Conservation (phyloP, 1,284 basidiomycete species). For the Microbotryum intermedium region DNA sequence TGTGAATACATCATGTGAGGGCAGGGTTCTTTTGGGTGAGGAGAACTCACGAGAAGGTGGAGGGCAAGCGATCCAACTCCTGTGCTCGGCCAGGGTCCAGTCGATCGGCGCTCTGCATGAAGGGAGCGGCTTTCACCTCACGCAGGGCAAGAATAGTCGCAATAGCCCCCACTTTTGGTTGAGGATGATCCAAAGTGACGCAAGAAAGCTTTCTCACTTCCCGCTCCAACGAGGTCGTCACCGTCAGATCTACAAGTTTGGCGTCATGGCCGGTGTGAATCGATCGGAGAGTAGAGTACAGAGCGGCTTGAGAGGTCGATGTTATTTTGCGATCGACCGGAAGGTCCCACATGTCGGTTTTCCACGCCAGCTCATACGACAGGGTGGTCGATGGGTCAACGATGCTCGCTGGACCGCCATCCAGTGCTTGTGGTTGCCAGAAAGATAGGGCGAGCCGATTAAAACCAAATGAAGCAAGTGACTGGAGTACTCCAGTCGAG, state of each 20-base stretch:
- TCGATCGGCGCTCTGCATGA: neutral
- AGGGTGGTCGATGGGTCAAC: conserved; percentile 5
- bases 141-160: conserved; percentile 67
- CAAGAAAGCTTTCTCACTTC: conserved; percentile 59
- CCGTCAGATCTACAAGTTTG: conserved; percentile 46
- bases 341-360: conserved; percentile 84
- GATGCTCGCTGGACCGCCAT: neutral
- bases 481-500: conserved; percentile 51
- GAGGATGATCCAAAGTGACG: conserved; percentile 65
- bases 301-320: conserved; percentile 40
- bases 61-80: conserved; percentile 1
- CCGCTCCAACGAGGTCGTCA: conserved; percentile 30
- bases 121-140: conserved; percentile 54
- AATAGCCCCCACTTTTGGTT: conserved; percentile 57
- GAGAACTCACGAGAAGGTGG: neutral
- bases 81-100: neutral
- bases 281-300: conserved; percentile 71
- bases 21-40: too few species aligned
- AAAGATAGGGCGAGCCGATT: conserved; percentile 50
- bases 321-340: conserved; percentile 50
- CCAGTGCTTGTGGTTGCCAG: conserved; percentile 17
- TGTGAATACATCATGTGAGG: too few species aligned
- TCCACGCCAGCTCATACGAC: conserved; percentile 70
- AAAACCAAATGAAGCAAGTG: conserved; percentile 82
- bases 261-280: conserved; percentile 62